phyloP scores from a whole-genome alignment of 768 basidiomycete species.

The Leccinum boreale region DNA sequence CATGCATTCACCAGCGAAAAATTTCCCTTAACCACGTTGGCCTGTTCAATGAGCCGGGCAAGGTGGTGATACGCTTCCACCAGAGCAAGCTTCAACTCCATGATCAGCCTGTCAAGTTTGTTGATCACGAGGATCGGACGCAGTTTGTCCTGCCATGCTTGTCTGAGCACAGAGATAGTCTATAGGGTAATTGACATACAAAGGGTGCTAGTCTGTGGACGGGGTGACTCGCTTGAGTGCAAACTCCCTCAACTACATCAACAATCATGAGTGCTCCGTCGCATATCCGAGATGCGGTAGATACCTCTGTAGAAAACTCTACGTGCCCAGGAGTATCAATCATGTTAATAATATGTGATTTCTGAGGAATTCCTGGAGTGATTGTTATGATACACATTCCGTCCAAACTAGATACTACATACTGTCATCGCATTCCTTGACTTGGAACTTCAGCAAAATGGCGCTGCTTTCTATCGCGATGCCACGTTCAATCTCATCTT shows the following conservation, averaged over 20 bases:
- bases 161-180: constrained; percentile 93
- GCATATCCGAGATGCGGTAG: constrained; percentile 87
- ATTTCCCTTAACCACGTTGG: constrained; percentile 96
- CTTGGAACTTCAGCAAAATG: constrained; percentile 84
- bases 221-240: constrained; percentile 75
- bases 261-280: constrained; percentile 95
- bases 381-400: constrained; percentile 30
- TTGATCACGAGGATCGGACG: constrained; percentile 94
- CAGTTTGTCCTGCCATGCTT: constrained; percentile 89
- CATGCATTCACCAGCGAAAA: constrained; percentile 95
- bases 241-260: constrained; percentile 97
- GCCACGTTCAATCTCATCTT: constrained; percentile 96
- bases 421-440: constrained; percentile 67
- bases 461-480: constrained; percentile 99
- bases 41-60: constrained; percentile 90
- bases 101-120: constrained; percentile 92
- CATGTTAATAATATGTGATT: constrained; percentile 86
- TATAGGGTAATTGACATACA: constrained; percentile 29
- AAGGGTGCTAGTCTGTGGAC: not conserved
- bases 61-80: constrained; percentile 94
- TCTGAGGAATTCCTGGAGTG: constrained; percentile 51
- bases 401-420: constrained; percentile 24
- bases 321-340: constrained; percentile 99
- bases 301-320: constrained; percentile 97
- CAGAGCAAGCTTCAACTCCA: constrained; percentile 88